A percentile compares a stretch with the other conserved stretches of the same genome.
These are phyloP conservation scores for Cudoniella acicularis DNA, from an alignment of 495 filamentous ascomycete genomes.

Conservation along the genomic window DNA sequence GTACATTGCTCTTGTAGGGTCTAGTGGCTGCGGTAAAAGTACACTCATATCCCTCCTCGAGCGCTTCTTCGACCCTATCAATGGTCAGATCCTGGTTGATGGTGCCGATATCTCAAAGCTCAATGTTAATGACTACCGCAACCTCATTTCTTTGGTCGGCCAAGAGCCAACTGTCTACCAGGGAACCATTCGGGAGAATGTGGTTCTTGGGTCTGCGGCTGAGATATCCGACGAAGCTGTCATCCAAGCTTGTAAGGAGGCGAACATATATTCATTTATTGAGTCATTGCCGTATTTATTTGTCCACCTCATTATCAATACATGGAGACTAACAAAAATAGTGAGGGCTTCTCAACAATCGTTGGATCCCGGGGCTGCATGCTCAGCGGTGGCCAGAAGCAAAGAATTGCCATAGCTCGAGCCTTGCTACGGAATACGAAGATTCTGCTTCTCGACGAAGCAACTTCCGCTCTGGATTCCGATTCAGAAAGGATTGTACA, in stretches of 20 bases:
- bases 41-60: slow-evolving; percentile 58
- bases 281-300: slow-evolving; percentile 42
- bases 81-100: slow-evolving; percentile 64
- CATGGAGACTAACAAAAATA: slow-evolving; percentile 86
- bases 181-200: slow-evolving; percentile 51
- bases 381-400: slow-evolving; percentile 92
- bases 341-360: slow-evolving; percentile 91
- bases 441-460: slow-evolving; percentile 91
- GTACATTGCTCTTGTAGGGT: slow-evolving; percentile 58
- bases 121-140: slow-evolving; percentile 70
- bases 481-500: slow-evolving; percentile 93
- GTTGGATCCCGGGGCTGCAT: slow-evolving; percentile 93
- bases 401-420: slow-evolving; percentile 81
- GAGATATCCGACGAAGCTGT: slow-evolving; percentile 18
- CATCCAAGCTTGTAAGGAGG: slow-evolving; percentile 3
- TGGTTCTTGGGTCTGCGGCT: slow-evolving; percentile 52
- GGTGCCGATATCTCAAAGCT: slow-evolving; percentile 62
- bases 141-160: slow-evolving; percentile 67
- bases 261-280: slow-evolving; percentile 34
- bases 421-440: slow-evolving; percentile 93
- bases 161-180: slow-evolving; percentile 73
- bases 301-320: too few relatives aligned
- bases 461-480: slow-evolving; percentile 91
- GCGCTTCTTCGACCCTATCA: slow-evolving; percentile 49
- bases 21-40: slow-evolving; percentile 59